Evolutionary conservation across 2,329 filamentous ascomycete species (phyloP).

Genomic region (Sporothrix inflata): DNA sequence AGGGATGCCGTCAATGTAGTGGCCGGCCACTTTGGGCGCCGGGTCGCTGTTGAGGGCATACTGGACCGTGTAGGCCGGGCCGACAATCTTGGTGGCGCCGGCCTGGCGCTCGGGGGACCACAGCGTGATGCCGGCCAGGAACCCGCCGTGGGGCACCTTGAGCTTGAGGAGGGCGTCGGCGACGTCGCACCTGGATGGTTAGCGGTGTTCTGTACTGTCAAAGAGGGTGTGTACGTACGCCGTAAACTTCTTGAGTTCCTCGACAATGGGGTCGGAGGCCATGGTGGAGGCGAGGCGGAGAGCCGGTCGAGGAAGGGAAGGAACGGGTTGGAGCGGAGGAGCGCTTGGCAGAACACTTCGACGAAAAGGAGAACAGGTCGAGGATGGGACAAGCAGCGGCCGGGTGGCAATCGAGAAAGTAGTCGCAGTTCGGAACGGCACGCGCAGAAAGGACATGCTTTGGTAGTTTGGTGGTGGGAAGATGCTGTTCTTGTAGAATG

Average conservation of each 20-base stretch:
- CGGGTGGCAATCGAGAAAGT: neutral
- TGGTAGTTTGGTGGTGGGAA: neutral
- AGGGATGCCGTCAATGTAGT: conserved; percentile 57
- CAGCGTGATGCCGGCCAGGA: conserved; percentile 57
- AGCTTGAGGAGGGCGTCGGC: conserved; percentile 57
- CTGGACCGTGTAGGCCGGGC: conserved; percentile 58
- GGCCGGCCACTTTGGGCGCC: conserved; percentile 48
- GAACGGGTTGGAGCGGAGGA: neutral
- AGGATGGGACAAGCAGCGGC: neutral
- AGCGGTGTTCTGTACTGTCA: neutral
- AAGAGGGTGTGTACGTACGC: conserved; percentile 34
- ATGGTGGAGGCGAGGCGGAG: conserved; percentile 17
- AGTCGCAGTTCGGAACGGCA: neutral
- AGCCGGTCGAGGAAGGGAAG: neutral
- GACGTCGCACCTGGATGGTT: conserved; percentile 49
- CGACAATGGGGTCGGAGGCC: conserved; percentile 36
- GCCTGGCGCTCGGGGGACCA: conserved; percentile 57
- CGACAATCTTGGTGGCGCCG: conserved; percentile 56
- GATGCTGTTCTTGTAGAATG: too few relatives aligned
- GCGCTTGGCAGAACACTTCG: neutral
- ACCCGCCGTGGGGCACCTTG: conserved; percentile 53
- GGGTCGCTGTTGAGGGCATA: conserved; percentile 54
- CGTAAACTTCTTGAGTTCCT: conserved; percentile 42
- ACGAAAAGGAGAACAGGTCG: neutral
- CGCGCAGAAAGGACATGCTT: conserved; percentile 5